phyloP scores from a whole-genome alignment of 2,329 filamentous ascomycete species.

The Coleophoma eucalyptorum region DNA sequence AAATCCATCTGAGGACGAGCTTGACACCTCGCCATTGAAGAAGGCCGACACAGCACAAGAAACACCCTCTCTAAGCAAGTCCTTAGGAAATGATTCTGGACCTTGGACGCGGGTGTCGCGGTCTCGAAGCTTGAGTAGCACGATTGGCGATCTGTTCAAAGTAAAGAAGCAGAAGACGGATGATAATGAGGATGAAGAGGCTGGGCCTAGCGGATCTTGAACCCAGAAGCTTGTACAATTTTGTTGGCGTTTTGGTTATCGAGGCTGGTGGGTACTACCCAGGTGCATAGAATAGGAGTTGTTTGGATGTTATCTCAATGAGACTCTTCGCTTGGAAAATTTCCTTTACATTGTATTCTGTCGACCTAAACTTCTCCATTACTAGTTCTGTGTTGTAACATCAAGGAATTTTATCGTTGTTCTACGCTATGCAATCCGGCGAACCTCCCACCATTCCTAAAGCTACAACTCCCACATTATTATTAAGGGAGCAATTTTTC shows the following conservation, averaged over 20 bases:
- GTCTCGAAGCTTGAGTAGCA: constrained; percentile 25
- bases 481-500: constrained; percentile 19
- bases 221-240: constrained; percentile 2
- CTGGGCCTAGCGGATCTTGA: constrained; percentile 22
- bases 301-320: too few relatives aligned
- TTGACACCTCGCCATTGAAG: constrained; percentile 11
- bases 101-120: constrained; percentile 16
- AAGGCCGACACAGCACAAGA: constrained; percentile 5
- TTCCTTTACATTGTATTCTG: too few relatives aligned
- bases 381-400: too few relatives aligned
- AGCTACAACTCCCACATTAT: too few relatives aligned
- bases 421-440: too few relatives aligned
- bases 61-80: constrained; percentile 11
- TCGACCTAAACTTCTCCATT: too few relatives aligned
- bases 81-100: constrained; percentile 10
- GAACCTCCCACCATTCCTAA: too few relatives aligned
- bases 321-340: too few relatives aligned
- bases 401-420: too few relatives aligned
- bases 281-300: too few relatives aligned
- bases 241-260: constrained; percentile 4
- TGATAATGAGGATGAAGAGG: constrained; percentile 19
- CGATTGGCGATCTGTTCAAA: constrained; percentile 21
- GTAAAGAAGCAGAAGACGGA: constrained; percentile 14
- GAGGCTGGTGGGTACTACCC: not conserved
- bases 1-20: constrained; percentile 12